phyloP scores from a whole-genome alignment of 768 basidiomycete species.

The Boletus vinaceobasis region DNA sequence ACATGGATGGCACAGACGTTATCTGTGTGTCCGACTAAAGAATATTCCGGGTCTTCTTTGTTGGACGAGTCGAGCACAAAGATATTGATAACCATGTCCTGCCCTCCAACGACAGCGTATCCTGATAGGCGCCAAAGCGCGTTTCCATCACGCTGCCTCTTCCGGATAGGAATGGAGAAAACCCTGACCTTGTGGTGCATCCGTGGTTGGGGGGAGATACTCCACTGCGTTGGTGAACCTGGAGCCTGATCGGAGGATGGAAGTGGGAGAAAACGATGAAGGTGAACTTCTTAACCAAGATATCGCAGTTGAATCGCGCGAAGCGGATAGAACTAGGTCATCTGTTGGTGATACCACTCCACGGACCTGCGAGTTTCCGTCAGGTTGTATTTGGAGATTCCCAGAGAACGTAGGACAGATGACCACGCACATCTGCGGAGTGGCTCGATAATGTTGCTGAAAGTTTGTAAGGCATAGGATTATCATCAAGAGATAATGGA shows the following conservation, averaged over 20 bases:
- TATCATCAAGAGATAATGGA: neutral
- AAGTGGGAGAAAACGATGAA: constrained; percentile 50
- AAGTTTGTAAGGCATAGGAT: constrained; percentile 67
- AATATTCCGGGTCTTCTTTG: constrained; percentile 73
- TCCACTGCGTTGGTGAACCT: constrained; percentile 81
- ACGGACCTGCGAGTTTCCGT: constrained; percentile 61
- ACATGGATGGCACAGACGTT: constrained; percentile 87
- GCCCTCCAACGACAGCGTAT: constrained; percentile 82
- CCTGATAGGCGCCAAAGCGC: constrained; percentile 43
- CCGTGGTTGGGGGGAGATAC: constrained; percentile 65
- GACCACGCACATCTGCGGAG: constrained; percentile 62
- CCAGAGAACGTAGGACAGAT: neutral
- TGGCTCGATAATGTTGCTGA: constrained; percentile 71
- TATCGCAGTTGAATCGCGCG: constrained; percentile 88
- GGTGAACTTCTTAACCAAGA: constrained; percentile 65
- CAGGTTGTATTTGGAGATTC: constrained; percentile 9
- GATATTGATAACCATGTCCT: constrained; percentile 84
- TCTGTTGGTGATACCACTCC: constrained; percentile 73
- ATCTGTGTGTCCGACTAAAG: constrained; percentile 82
- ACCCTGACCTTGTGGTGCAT: constrained; percentile 65
- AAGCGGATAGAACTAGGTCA: constrained; percentile 81
- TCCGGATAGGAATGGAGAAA: neutral
- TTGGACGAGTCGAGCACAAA: constrained; percentile 58
- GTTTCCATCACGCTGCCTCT: neutral
- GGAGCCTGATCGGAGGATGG: constrained; percentile 60